A percentile compares a stretch with the other conserved stretches of the same genome.
These are phyloP conservation scores for Cordyceps pruinosa DNA, from an alignment of 2,329 filamentous ascomycete species.

Conservation along the genomic window DNA sequence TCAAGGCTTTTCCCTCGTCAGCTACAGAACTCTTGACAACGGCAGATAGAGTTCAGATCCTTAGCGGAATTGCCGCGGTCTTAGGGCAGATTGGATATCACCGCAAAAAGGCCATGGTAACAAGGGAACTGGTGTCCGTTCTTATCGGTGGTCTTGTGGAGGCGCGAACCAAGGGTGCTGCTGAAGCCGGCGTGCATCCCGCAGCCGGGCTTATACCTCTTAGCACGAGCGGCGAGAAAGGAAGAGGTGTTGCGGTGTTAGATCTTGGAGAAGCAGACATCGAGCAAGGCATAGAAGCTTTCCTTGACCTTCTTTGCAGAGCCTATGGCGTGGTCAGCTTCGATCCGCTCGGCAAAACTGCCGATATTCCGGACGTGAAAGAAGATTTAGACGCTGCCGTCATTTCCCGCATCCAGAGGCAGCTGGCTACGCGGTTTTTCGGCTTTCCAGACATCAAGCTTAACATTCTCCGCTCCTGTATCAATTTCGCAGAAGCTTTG, in stretches of 20 bases:
- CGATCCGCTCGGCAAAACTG: slow-evolving; percentile 27
- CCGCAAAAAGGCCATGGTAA: slow-evolving; percentile 84
- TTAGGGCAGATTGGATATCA: slow-evolving; percentile 71
- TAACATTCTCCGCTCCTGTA: slow-evolving; percentile 80
- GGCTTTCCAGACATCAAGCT: slow-evolving; percentile 77
- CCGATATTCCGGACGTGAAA: slow-evolving; percentile 17
- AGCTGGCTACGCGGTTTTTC: slow-evolving; percentile 56
- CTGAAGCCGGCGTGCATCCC: slow-evolving; percentile 93
- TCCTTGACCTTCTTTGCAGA: slow-evolving; percentile 53
- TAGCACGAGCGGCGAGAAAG: slow-evolving; percentile 45
- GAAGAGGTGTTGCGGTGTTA: slow-evolving; percentile 46
- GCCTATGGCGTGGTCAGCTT: slow-evolving; percentile 58
- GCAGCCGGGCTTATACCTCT: slow-evolving; percentile 77
- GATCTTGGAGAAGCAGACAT: slow-evolving; percentile 59
- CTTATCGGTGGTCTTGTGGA: slow-evolving; percentile 81
- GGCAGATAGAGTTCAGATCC: slow-evolving; percentile 68
- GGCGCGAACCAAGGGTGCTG: slow-evolving; percentile 83
- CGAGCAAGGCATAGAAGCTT: slow-evolving; percentile 57
- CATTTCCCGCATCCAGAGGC: slow-evolving; percentile 51
- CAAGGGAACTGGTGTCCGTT: slow-evolving; percentile 76
- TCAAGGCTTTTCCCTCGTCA: slow-evolving; percentile 63
- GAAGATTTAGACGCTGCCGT: slow-evolving; percentile 46
- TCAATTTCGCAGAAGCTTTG: slow-evolving; percentile 87
- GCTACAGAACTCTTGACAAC: slow-evolving; percentile 61
- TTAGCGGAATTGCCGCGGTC: slow-evolving; percentile 84